phyloP scores from a whole-genome alignment of 768 basidiomycete genomes.

The Leccinum barrowsii region DNA sequence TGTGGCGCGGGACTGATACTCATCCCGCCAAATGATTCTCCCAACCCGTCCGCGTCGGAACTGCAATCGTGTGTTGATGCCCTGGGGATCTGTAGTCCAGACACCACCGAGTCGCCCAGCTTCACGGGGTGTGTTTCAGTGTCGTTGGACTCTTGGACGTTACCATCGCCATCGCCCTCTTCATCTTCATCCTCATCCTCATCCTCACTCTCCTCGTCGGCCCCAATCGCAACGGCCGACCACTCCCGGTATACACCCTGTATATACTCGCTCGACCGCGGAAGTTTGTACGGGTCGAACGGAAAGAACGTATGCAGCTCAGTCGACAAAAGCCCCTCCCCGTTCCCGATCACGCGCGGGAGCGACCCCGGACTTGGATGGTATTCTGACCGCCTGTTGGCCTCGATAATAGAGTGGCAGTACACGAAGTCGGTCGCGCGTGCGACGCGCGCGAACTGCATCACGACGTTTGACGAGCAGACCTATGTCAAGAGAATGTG shows the following conservation, averaged over 20 bases:
- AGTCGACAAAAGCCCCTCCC: constrained; percentile 42
- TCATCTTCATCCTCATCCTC: constrained; percentile 43
- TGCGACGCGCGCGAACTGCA: constrained; percentile 91
- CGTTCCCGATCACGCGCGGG: constrained; percentile 17
- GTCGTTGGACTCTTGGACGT: background rate
- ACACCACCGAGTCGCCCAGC: background rate
- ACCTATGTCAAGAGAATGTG: constrained; percentile 45
- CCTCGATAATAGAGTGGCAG: constrained; percentile 88
- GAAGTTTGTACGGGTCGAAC: constrained; percentile 94
- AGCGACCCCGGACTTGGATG: constrained; percentile 26
- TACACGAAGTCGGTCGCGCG: constrained; percentile 90
- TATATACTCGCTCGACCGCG: constrained; percentile 72
- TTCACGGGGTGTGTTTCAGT: constrained; percentile 4
- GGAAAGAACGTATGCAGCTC: constrained; percentile 96
- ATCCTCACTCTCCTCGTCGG: constrained; percentile 70
- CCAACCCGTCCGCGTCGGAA: constrained; percentile 50
- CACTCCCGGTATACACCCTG: constrained; percentile 87
- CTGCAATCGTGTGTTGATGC: constrained; percentile 14
- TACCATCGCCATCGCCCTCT: constrained; percentile 20
- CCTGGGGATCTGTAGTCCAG: constrained; percentile 24
- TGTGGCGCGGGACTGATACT: constrained; percentile 69
- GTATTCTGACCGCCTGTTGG: constrained; percentile 72
- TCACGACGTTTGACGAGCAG: constrained; percentile 86
- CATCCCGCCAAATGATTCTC: constrained; percentile 73
- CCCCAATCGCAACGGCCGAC: constrained; percentile 69